These are phyloP conservation scores for Penicillium sp. DNA, from an alignment of 2,329 filamentous ascomycete genomes.

Conservation along the genomic window DNA sequence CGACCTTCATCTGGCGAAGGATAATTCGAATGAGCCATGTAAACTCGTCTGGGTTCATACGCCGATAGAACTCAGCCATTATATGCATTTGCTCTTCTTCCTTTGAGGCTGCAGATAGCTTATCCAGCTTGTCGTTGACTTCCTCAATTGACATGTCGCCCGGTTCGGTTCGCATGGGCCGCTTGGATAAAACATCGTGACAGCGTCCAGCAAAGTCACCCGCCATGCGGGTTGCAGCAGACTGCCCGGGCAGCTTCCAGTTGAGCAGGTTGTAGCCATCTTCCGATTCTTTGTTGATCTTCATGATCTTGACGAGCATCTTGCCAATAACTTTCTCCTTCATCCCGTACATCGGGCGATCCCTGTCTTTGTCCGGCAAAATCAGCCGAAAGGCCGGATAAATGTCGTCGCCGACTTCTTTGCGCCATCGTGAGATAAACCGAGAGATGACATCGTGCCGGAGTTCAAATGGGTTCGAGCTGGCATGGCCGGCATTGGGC, in stretches of 20 bases:
- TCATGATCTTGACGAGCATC: conserved; percentile 86
- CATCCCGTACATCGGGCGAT: conserved; percentile 87
- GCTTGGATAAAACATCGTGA: conserved; percentile 80
- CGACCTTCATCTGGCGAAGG: conserved; percentile 72
- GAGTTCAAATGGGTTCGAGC: conserved; percentile 71
- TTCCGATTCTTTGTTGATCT: conserved; percentile 86
- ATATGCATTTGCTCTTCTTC: conserved; percentile 84
- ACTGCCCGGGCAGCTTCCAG: conserved; percentile 85
- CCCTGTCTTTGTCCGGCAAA: conserved; percentile 86
- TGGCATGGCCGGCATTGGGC: conserved; percentile 47
- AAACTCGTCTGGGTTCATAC: conserved; percentile 91
- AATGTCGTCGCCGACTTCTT: conserved; percentile 86
- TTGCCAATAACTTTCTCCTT: conserved; percentile 92
- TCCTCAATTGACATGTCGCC: conserved; percentile 84
- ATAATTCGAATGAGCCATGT: conserved; percentile 95
- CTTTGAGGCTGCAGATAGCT: conserved; percentile 70
- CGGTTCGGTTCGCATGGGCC: conserved; percentile 70
- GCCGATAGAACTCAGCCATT: conserved; percentile 78
- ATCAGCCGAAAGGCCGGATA: conserved; percentile 92
- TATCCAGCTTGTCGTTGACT: conserved; percentile 83
- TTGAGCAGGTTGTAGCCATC: conserved; percentile 83
- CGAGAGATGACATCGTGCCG: conserved; percentile 77
- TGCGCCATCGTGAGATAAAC: conserved; percentile 84
- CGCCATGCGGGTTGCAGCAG: conserved; percentile 63
- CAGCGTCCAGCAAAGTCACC: conserved; percentile 93